phyloP scores from a whole-genome alignment of 108 stramenopile genomes.

The Skeletonema grethae region DNA sequence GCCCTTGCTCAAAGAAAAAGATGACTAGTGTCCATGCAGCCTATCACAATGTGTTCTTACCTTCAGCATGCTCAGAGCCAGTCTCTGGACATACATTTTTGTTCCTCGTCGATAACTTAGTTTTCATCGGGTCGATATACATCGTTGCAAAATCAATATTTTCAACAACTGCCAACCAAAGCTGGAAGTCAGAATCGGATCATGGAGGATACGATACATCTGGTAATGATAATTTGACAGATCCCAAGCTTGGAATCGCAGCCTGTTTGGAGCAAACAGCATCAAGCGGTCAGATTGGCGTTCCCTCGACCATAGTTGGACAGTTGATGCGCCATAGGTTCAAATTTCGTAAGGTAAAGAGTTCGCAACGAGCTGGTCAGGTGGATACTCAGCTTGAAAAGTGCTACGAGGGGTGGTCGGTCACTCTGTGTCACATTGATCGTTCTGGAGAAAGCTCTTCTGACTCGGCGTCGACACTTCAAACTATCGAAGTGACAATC shows the following conservation, averaged over 20 bases:
- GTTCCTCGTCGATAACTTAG: constrained; percentile 30
- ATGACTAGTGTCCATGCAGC: not conserved
- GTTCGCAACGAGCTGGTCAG: not conserved
- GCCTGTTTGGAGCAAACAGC: constrained; percentile 32
- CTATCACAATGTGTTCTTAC: constrained; percentile 25
- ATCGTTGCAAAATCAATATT: constrained; percentile 28
- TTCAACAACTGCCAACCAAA: not conserved
- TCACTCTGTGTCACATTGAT: constrained; percentile 46
- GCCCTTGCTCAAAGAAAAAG: constrained; percentile 7
- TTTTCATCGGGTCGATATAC: constrained; percentile 42
- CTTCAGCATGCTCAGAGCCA: not conserved
- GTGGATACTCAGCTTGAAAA: constrained; percentile 3
- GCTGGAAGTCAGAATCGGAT: not conserved
- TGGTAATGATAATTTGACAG: not conserved
- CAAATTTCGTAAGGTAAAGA: constrained; percentile 38
- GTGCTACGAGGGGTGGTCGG: constrained; percentile 44
- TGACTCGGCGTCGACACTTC: constrained; percentile 31
- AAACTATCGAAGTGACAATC: constrained; percentile 51
- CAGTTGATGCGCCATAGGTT: constrained; percentile 45
- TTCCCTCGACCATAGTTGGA: constrained; percentile 21
- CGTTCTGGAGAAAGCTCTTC: not conserved
- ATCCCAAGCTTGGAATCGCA: constrained; percentile 18
- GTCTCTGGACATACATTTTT: constrained; percentile 29
- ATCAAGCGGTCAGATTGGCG: not conserved
- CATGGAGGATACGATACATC: not conserved